Conservation (phyloP, 164 flowering plant genomes). For the Vitis rupestris region DNA sequence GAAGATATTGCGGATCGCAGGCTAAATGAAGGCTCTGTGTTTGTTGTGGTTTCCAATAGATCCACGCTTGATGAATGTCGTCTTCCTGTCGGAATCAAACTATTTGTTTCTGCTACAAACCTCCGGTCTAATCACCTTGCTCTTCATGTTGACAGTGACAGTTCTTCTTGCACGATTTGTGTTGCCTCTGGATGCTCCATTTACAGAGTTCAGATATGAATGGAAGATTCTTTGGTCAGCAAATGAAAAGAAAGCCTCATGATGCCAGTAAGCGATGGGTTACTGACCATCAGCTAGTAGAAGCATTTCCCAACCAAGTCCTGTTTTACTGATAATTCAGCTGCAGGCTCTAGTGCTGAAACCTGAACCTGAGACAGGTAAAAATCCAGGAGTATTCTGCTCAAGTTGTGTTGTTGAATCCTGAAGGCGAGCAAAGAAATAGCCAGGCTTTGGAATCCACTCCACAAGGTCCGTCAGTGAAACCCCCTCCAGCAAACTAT, state of each 20-base stretch:
- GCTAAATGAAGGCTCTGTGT: slow-evolving; percentile 61
- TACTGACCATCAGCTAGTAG: too few relatives aligned
- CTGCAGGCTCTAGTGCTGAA: too few relatives aligned
- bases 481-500: too few relatives aligned
- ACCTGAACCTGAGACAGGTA: too few relatives aligned
- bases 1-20: slow-evolving; percentile 66
- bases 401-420: too few relatives aligned
- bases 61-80: slow-evolving; percentile 77
- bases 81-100: slow-evolving; percentile 72
- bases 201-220: slow-evolving; percentile 57
- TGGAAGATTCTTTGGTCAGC: slow-evolving; percentile 47
- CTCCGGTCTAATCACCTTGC: slow-evolving; percentile 65
- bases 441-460: too few relatives aligned
- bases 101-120: slow-evolving; percentile 85
- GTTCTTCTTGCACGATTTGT: slow-evolving; percentile 51
- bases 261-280: slow-evolving; percentile 63
- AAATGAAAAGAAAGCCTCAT: slow-evolving; percentile 75
- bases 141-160: slow-evolving; percentile 47
- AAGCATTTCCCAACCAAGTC: too few relatives aligned
- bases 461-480: too few relatives aligned
- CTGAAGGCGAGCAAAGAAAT: too few relatives aligned
- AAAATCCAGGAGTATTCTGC: too few relatives aligned
- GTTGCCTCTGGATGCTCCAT: slow-evolving; percentile 67
- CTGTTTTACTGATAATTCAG: too few relatives aligned
- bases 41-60: slow-evolving; percentile 64